Percentiles rank a stretch among this genome's conserved stretches.
Conservation (phyloP, 2,329 filamentous ascomycete species). For the Moelleriella libera region DNA sequence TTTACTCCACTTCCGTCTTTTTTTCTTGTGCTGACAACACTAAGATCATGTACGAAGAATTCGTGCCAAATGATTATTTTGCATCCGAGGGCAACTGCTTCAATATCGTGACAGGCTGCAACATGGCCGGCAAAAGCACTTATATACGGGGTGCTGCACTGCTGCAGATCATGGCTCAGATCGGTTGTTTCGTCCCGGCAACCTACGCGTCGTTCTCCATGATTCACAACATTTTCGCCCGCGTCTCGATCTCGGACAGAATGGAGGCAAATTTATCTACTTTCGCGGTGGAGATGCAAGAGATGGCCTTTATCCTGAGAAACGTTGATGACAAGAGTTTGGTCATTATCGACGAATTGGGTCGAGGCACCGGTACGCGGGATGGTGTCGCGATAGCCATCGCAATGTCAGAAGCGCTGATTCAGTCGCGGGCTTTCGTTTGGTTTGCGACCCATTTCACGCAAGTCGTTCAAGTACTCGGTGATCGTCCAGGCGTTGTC, state of each 20-base stretch:
- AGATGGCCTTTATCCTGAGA: constrained; percentile 81
- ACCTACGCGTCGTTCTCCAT: constrained; percentile 71
- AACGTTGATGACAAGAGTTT: constrained; percentile 69
- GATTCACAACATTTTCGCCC: constrained; percentile 70
- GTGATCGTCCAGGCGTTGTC: constrained; percentile 62
- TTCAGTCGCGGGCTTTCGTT: constrained; percentile 63
- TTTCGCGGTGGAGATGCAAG: constrained; percentile 89
- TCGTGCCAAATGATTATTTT: constrained; percentile 84
- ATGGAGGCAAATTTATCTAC: constrained; percentile 87
- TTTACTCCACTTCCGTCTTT: no score
- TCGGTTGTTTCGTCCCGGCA: constrained; percentile 82
- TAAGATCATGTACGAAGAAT: constrained; percentile 49
- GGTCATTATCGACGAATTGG: constrained; percentile 82
- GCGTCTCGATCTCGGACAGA: constrained; percentile 74
- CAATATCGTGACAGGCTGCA: constrained; percentile 88
- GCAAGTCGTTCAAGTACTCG: constrained; percentile 64
- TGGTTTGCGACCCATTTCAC: constrained; percentile 94
- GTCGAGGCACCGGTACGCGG: constrained; percentile 74
- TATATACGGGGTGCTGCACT: constrained; percentile 81
- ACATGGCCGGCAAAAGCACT: constrained; percentile 96
- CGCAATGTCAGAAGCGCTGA: constrained; percentile 75
- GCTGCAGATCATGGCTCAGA: constrained; percentile 83
- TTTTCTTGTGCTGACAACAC: neutral
- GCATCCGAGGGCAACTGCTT: constrained; percentile 69
- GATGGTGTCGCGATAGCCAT: constrained; percentile 85